Evolutionary conservation across 2,329 filamentous ascomycete genomes (phyloP).

Genomic region (Tolypocladium amazonense): DNA sequence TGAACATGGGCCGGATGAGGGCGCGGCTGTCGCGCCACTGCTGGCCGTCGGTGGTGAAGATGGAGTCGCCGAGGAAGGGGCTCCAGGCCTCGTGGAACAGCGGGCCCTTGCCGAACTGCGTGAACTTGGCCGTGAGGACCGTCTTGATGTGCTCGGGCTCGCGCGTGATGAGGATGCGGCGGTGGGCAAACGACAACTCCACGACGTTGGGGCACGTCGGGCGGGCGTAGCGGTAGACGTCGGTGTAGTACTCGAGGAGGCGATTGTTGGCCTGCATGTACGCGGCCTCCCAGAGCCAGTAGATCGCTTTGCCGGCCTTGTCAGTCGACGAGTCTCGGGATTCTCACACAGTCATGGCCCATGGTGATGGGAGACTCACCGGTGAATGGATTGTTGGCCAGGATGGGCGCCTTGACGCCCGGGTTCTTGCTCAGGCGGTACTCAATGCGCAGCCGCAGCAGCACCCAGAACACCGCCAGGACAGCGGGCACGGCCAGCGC

Average conservation of each 20-base stretch:
- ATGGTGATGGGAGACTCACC: no score
- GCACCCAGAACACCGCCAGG: constrained; percentile 2
- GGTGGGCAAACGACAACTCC: constrained; percentile 44
- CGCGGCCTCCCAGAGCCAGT: constrained; percentile 1
- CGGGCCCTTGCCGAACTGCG: constrained; percentile 72
- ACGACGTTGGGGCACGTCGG: constrained; percentile 13
- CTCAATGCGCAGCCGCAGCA: constrained; percentile 2
- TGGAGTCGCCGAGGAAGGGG: constrained; percentile 63
- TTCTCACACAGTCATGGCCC: no score
- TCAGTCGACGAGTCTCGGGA: not conserved
- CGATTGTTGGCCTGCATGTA: constrained; percentile 9
- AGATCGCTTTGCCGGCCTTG: not conserved
- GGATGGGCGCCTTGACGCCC: constrained; percentile 3
- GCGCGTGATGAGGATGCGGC: constrained; percentile 61
- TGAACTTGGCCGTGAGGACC: constrained; percentile 76
- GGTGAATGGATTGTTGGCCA: constrained; percentile 4
- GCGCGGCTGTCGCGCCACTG: constrained; percentile 70
- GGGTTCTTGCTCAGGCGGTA: constrained; percentile 4
- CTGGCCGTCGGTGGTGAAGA: constrained; percentile 71
- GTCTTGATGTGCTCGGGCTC: constrained; percentile 90
- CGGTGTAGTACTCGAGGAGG: constrained; percentile 6
- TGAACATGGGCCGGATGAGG: constrained; percentile 77
- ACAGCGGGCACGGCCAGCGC: constrained; percentile 4
- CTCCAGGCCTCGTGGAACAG: constrained; percentile 66
- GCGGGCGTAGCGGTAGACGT: constrained; percentile 3